Conservation (phyloP, 768 basidiomycete genomes). For the Leccinum incarnatum region DNA sequence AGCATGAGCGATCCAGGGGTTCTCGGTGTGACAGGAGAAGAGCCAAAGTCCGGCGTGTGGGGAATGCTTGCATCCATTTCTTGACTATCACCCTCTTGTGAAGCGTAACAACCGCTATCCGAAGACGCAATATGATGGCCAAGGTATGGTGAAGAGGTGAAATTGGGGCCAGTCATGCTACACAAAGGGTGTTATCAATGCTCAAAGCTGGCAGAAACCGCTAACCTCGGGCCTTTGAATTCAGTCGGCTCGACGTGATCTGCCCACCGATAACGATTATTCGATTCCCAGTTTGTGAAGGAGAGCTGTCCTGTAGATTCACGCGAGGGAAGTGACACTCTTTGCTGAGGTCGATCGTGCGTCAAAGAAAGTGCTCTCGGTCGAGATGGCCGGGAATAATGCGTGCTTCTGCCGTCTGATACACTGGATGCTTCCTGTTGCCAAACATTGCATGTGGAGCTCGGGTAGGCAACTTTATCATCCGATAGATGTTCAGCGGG, state of each 20-base stretch:
- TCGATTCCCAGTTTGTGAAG: slow-evolving; percentile 26
- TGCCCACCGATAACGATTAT: slow-evolving; percentile 21
- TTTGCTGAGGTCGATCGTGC: slow-evolving; percentile 21
- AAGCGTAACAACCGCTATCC: slow-evolving; percentile 15
- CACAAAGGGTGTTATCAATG: slow-evolving; percentile 6
- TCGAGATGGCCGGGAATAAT: slow-evolving; percentile 17
- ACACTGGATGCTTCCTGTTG: slow-evolving; percentile 3
- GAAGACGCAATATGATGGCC: slow-evolving; percentile 14
- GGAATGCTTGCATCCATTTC: slow-evolving; percentile 38
- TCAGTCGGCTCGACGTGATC: slow-evolving; percentile 14
- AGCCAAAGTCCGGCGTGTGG: slow-evolving; percentile 44
- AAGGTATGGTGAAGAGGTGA: slow-evolving; percentile 15
- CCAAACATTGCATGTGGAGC: slow-evolving; percentile 15
- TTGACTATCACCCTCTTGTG: slow-evolving; percentile 28
- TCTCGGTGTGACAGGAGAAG: slow-evolving; percentile 50
- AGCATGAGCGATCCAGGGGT: slow-evolving; percentile 49
- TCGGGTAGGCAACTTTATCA: neutral
- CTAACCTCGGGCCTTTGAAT: slow-evolving; percentile 17
- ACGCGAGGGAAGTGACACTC: slow-evolving; percentile 19
- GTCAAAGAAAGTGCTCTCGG: slow-evolving; percentile 32
- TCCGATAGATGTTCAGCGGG: neutral
- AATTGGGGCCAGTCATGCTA: slow-evolving; percentile 13
- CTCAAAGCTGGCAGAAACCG: neutral
- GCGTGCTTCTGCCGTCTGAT: slow-evolving; percentile 1
- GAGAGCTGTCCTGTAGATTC: slow-evolving; percentile 30